These are phyloP conservation scores for Nemania sp. DNA, from an alignment of 2,329 filamentous ascomycete genomes.

Conservation along the genomic window DNA sequence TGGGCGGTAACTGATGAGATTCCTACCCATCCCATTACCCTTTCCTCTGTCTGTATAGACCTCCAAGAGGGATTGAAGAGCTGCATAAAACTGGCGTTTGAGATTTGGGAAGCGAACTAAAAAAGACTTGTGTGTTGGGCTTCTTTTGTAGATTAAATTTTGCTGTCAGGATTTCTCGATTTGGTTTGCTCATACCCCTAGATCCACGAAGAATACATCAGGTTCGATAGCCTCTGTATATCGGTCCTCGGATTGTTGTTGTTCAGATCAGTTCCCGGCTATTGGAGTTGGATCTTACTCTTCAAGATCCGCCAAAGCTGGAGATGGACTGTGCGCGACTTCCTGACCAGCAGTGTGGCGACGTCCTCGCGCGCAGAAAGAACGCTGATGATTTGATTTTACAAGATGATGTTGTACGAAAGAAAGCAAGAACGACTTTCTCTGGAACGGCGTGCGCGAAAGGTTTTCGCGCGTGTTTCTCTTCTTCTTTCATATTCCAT, in stretches of 20 bases:
- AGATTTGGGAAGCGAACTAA: conserved; percentile 31
- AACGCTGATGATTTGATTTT: not conserved
- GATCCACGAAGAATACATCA: conserved; percentile 16
- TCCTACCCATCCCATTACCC: not conserved
- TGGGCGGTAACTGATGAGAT: conserved; percentile 45
- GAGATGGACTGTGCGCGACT: not conserved
- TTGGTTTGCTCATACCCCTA: conserved; percentile 28
- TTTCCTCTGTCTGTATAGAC: conserved; percentile 32
- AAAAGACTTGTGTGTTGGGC: conserved; percentile 30
- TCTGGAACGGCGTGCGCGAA: not conserved
- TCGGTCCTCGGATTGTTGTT: conserved; percentile 8
- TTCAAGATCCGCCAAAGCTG: not conserved
- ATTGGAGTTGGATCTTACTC: not conserved
- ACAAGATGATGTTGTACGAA: not conserved
- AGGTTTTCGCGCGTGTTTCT: not conserved
- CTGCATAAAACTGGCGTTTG: conserved; percentile 39
- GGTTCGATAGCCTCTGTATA: conserved; percentile 19
- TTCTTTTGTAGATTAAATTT: conserved; percentile 28
- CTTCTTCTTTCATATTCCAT: not conserved
- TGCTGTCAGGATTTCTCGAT: conserved; percentile 23
- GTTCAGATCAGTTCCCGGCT: conserved; percentile 4
- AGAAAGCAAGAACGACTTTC: not conserved
- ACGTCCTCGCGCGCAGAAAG: not conserved
- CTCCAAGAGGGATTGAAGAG: conserved; percentile 27
- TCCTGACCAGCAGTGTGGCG: not conserved